Percentiles rank a stretch among this genome's conserved stretches.
Conservation (phyloP, 495 filamentous ascomycete genomes). For the Daldinia childiae region DNA sequence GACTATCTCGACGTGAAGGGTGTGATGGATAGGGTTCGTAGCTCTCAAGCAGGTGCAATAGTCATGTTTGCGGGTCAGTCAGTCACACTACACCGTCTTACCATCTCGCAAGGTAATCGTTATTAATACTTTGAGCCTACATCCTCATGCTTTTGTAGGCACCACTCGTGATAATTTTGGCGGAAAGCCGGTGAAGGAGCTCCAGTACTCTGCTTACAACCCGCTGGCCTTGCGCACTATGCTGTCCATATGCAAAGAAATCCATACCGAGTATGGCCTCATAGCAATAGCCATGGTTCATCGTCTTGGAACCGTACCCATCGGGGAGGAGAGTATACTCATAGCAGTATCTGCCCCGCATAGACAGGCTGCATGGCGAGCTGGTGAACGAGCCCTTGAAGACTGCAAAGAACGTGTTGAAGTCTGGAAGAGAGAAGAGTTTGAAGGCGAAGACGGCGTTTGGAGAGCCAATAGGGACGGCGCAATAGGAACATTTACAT, state of each 20-base stretch:
- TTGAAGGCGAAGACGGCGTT: conserved; percentile 77
- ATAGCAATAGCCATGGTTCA: conserved; percentile 81
- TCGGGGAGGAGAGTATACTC: conserved; percentile 90
- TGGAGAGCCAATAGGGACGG: conserved; percentile 95
- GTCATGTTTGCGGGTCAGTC: conserved; percentile 80
- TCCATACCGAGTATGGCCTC: conserved; percentile 69
- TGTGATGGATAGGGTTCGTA: conserved; percentile 73
- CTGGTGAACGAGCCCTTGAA: conserved; percentile 90
- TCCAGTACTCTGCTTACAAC: conserved; percentile 85
- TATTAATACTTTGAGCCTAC: conserved; percentile 5
- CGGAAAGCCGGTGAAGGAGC: conserved; percentile 74
- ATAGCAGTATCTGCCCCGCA: conserved; percentile 89
- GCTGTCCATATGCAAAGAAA: conserved; percentile 67
- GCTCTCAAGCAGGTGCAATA: conserved; percentile 85
- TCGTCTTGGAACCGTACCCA: conserved; percentile 84
- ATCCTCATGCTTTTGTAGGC: conserved; percentile 56
- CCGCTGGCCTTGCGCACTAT: conserved; percentile 81
- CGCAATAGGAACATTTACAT: conserved; percentile 53
- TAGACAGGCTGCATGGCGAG: conserved; percentile 87
- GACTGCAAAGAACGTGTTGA: conserved; percentile 84
- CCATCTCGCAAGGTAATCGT: not conserved
- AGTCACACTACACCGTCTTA: not conserved
- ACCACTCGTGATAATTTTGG: conserved; percentile 89
- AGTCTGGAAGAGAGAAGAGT: conserved; percentile 96
- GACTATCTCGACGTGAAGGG: conserved; percentile 65